A percentile compares a stretch with the other conserved stretches of the same genome.
These are phyloP conservation scores for Diaporthe sp. DNA, from an alignment of 2,329 filamentous ascomycete genomes.

Conservation along the genomic window DNA sequence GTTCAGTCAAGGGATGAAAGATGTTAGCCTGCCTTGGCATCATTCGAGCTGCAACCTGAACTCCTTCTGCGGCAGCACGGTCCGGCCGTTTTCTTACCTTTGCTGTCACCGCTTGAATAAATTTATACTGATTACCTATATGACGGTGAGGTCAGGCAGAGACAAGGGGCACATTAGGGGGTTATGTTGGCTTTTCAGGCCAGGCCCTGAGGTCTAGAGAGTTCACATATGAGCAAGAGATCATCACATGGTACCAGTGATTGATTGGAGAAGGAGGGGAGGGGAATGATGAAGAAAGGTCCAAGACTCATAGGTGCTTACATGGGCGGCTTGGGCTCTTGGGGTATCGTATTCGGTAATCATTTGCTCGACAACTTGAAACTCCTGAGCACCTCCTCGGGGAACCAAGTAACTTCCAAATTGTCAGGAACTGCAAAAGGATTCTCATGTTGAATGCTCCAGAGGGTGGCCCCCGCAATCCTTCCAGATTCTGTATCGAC, in stretches of 20 bases:
- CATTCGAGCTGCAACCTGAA: neutral
- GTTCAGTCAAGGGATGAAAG: neutral
- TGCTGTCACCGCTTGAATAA: no score
- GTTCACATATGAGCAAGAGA: neutral
- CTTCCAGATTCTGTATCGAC: constrained; percentile 48
- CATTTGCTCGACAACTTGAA: constrained; percentile 44
- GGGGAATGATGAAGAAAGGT: neutral
- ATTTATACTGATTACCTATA: no score
- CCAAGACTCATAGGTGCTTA: neutral
- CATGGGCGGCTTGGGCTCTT: constrained; percentile 15
- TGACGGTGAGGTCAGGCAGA: no score
- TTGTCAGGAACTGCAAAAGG: constrained; percentile 44
- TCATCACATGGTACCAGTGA: no score
- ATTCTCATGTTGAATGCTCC: constrained; percentile 49
- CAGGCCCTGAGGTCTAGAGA: constrained; percentile 39
- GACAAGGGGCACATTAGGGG: no score
- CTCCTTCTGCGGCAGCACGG: neutral
- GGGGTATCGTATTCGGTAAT: constrained; percentile 34
- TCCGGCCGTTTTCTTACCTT: neutral
- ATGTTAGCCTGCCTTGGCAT: neutral
- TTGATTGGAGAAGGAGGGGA: neutral
- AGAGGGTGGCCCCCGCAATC: constrained; percentile 48
- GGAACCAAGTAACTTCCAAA: constrained; percentile 50
- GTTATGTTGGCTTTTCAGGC: no score
- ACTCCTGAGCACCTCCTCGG: constrained; percentile 45